Base-by-base conservation (phyloP, 306 rosid species). In the Chamaecrista fasciculata region DNA sequence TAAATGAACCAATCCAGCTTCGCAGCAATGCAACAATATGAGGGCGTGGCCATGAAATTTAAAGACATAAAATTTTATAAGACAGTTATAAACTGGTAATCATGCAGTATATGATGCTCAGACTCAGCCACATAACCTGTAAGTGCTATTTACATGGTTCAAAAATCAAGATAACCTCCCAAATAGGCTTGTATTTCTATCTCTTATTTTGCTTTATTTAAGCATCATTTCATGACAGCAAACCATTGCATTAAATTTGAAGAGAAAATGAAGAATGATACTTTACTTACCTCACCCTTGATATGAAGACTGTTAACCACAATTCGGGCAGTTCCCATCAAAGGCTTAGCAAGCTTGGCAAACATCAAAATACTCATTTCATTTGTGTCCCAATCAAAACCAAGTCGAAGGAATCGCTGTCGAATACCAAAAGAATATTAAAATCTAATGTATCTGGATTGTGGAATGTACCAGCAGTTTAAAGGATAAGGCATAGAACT, bases 331-430 rank as follows among this genome's bases (percentile, higher is more conserved):
- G 99, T 91, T 78, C 99, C 97, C 26, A 77, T 72, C 24, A 94
- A 80, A 43, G 98, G 98, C 79, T 76, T 90, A 25, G 88, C 92
- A 74, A 95, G 90, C 84, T 91, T 95, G 7, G 96, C 99, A 51
- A 75, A 97, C 80, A 95, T 40, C 81, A 95, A 67, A 81, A 91
- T 84, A 67, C 97, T 91, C 91, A 95, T 87, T 62, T 91, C 99
- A 63, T 79, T 81, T 72, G 99, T 87, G 74, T 95, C 95, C 99
- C 99, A 95, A 81, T 95, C 97, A 62, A 95, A 84, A 46, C 94
- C 90, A 59, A 95, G 67, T 69, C 79, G 93, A 87, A 95, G 77
- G 69, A 91, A 63, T 78, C 79, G 60, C 99, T 95, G 91, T 53
- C 48, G 79, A 72, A 79, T 36, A 49, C 58, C 72, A 46, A 78